phyloP scores from a whole-genome alignment of 176 grass and related monocot species.

The Hsuehochloa calcarea region DNA sequence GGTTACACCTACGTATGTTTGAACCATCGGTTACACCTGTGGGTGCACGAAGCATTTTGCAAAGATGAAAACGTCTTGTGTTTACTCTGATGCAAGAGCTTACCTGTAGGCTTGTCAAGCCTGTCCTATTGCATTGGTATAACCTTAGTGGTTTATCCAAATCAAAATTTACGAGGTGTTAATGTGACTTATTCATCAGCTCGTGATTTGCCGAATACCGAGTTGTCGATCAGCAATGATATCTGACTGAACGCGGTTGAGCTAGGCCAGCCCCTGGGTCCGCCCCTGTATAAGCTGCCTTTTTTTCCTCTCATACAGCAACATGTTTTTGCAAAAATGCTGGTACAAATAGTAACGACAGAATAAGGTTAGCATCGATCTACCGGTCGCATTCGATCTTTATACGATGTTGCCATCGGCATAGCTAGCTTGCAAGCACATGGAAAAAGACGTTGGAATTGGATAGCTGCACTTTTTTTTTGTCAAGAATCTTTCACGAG shows the following conservation, averaged over 20 bases:
- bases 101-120: background rate
- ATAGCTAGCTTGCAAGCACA: background rate
- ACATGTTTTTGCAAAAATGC: background rate
- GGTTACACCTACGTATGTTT: too few relatives aligned
- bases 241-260: too few relatives aligned
- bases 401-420: background rate
- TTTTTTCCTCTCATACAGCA: background rate
- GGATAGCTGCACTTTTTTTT: background rate
- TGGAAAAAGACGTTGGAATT: background rate
- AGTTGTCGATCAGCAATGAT: too few relatives aligned
- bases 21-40: background rate
- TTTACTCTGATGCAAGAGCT: background rate
- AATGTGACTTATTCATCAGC: too few relatives aligned
- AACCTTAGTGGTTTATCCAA: too few relatives aligned
- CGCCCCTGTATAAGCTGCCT: background rate
- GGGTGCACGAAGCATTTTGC: background rate
- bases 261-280: background rate
- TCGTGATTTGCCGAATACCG: too few relatives aligned
- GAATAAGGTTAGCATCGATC: background rate
- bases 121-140: background rate
- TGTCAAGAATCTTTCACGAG: background rate
- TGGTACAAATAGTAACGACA: slow-evolving; percentile 5
- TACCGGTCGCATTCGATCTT: background rate
- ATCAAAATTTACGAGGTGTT: too few relatives aligned
- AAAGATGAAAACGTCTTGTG: background rate